Evolutionary conservation across 1,284 basidiomycete genomes (phyloP).

Genomic region (Grifola frondosa): DNA sequence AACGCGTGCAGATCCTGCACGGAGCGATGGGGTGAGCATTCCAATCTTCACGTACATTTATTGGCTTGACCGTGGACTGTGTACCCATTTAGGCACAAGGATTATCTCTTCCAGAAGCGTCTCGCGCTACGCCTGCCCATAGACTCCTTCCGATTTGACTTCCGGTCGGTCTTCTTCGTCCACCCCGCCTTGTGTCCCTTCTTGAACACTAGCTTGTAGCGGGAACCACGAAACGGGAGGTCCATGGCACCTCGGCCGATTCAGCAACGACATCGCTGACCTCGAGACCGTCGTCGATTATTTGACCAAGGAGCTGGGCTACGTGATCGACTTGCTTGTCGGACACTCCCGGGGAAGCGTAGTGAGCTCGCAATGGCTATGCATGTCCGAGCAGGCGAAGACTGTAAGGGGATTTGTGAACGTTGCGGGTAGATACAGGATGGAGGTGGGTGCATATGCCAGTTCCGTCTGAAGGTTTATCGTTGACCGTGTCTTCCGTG

Average conservation of each 20-base stretch:
- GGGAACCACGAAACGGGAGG: constrained; percentile 76
- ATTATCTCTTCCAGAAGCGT: constrained; percentile 80
- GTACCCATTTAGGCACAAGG: constrained; percentile 60
- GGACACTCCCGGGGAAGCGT: constrained; percentile 75
- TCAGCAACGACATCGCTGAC: constrained; percentile 63
- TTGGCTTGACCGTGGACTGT: background rate
- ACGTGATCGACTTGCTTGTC: constrained; percentile 63
- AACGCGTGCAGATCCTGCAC: constrained; percentile 72
- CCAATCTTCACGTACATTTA: background rate
- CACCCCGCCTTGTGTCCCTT: background rate
- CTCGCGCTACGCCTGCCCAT: constrained; percentile 66
- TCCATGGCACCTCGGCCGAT: constrained; percentile 54
- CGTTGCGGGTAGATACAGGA: constrained; percentile 70
- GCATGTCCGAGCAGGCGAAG: constrained; percentile 51
- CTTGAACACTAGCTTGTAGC: constrained; percentile 33
- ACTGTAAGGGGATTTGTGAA: constrained; percentile 62
- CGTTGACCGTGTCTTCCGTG: constrained; percentile 6
- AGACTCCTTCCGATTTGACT: constrained; percentile 84
- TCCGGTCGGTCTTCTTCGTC: constrained; percentile 54
- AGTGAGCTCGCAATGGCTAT: constrained; percentile 65
- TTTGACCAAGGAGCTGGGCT: constrained; percentile 57
- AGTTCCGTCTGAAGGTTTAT: constrained; percentile 4
- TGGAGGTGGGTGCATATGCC: constrained; percentile 52
- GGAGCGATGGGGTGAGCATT: constrained; percentile 68
- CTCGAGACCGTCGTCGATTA: constrained; percentile 62